Conservation (phyloP, 2,329 filamentous ascomycete species). For the Cladophialophora immunda region DNA sequence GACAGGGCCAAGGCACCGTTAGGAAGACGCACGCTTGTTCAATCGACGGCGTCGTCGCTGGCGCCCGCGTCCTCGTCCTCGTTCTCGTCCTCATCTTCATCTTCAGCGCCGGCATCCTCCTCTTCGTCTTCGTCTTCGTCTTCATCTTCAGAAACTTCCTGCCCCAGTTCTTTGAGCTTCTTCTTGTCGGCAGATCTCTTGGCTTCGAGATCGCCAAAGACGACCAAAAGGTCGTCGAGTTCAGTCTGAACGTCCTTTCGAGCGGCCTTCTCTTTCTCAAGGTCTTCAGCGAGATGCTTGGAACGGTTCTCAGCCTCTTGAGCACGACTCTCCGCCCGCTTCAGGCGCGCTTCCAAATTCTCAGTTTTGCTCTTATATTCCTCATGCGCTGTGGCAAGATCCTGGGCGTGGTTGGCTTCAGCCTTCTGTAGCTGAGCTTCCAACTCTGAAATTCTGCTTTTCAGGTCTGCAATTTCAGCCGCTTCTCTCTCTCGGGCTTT, state of each 20-base stretch:
- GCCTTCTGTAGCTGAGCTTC: slow-evolving; percentile 61
- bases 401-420: slow-evolving; percentile 67
- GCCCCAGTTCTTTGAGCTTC: slow-evolving; percentile 72
- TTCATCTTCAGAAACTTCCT: slow-evolving; percentile 78
- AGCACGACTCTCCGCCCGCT: slow-evolving; percentile 50
- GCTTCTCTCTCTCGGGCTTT: slow-evolving; percentile 58
- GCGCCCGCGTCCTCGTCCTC: slow-evolving; percentile 13
- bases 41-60: slow-evolving; percentile 35
- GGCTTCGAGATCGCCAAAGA: slow-evolving; percentile 81
- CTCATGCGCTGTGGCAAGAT: slow-evolving; percentile 65
- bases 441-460: slow-evolving; percentile 67
- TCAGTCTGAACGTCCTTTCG: slow-evolving; percentile 73
- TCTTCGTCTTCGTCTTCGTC: slow-evolving; percentile 66
- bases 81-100: slow-evolving; percentile 53
- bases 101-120: slow-evolving; percentile 61
- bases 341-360: slow-evolving; percentile 61
- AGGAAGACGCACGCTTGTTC: slow-evolving; percentile 9
- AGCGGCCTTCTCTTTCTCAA: slow-evolving; percentile 65
- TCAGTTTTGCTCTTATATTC: slow-evolving; percentile 57
- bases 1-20: neutral
- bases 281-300: slow-evolving; percentile 30
- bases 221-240: slow-evolving; percentile 81
- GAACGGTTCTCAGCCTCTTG: slow-evolving; percentile 45
- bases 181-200: slow-evolving; percentile 76
- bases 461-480: slow-evolving; percentile 70